Conservation (phyloP, 2,329 filamentous ascomycete genomes). For the Venturia effusa region DNA sequence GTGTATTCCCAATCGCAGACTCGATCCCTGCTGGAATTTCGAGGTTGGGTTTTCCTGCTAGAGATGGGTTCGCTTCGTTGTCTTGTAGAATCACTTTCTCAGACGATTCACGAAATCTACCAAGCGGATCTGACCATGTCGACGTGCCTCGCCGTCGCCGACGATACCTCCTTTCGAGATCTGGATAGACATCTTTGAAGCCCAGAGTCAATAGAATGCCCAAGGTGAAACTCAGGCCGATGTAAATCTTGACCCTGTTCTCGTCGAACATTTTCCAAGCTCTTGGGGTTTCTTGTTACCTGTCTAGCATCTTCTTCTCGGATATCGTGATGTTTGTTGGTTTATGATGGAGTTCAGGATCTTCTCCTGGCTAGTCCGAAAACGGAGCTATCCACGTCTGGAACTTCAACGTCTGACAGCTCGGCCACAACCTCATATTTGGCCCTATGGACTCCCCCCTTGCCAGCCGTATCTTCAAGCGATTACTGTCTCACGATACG, state of each 20-base stretch:
- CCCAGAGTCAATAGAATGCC: slow-evolving; percentile 66
- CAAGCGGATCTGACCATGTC: neutral
- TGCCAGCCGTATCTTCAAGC: slow-evolving; percentile 68
- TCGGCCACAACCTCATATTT: neutral
- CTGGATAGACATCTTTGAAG: slow-evolving; percentile 70
- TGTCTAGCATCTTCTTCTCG: neutral
- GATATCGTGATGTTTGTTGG: neutral
- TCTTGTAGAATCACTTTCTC: slow-evolving; percentile 7
- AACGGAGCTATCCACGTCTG: neutral
- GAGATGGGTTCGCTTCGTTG: neutral
- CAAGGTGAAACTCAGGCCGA: slow-evolving; percentile 63
- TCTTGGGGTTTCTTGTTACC: neutral
- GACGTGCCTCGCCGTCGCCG: slow-evolving; percentile 22
- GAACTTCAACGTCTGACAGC: slow-evolving; percentile 4
- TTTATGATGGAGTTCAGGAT: neutral
- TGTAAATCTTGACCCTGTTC: slow-evolving; percentile 40
- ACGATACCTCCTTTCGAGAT: slow-evolving; percentile 55
- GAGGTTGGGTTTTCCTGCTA: neutral
- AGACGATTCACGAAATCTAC: neutral
- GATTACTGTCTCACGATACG: slow-evolving; percentile 67
- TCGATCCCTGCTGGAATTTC: slow-evolving; percentile 62
- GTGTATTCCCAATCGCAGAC: slow-evolving; percentile 87
- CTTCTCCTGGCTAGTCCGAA: neutral
- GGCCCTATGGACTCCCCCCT: slow-evolving; percentile 67
- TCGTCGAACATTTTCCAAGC: slow-evolving; percentile 21